Evolutionary conservation across 2,329 filamentous ascomycete species (phyloP).

Genomic region (Epichloe hybrida): DNA sequence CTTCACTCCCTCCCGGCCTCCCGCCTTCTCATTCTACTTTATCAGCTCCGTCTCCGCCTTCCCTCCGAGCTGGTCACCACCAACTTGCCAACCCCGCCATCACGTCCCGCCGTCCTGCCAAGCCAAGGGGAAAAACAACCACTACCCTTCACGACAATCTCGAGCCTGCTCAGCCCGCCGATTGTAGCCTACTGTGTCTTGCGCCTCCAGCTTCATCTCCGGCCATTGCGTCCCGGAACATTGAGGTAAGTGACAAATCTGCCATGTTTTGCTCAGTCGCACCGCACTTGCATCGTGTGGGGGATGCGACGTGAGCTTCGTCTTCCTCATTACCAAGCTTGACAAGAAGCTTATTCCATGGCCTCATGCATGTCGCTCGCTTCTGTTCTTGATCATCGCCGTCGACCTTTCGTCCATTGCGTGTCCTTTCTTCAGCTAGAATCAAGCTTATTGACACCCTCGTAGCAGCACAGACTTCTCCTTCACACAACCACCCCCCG

Average conservation of each 20-base stretch:
- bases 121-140: not conserved
- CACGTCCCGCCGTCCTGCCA: constrained; percentile 2
- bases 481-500: no score
- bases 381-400: not conserved
- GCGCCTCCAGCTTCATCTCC: not conserved
- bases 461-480: not conserved
- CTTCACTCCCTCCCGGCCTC: not conserved
- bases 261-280: not conserved
- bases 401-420: not conserved
- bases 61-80: not conserved
- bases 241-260: not conserved
- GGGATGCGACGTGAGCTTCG: not conserved
- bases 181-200: not conserved
- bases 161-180: not conserved
- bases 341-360: not conserved
- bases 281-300: not conserved
- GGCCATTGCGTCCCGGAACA: not conserved
- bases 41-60: constrained; percentile 1
- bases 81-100: not conserved
- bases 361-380: not conserved
- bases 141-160: not conserved
- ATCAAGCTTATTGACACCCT: not conserved
- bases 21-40: not conserved
- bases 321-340: not conserved
- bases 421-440: not conserved